Evolutionary conservation across 306 rosid genomes (phyloP), one percentile per base, ranked within the genome.

Genomic region (Acacia acuminata): DNA sequence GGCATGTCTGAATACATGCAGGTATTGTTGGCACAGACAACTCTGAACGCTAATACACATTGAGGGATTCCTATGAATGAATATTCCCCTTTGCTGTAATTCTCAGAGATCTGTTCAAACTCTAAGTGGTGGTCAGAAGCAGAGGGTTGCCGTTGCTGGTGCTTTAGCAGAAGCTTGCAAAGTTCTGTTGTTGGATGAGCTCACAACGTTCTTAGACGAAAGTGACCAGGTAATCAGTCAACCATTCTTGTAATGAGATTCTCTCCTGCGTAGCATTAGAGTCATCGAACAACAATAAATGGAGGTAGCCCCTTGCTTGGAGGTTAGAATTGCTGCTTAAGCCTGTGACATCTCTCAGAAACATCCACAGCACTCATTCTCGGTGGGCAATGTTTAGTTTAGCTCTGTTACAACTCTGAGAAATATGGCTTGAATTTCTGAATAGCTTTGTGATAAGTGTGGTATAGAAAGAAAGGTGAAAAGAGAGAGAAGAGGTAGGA

Each of bases 121-220:
- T 60, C 89, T 94, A 20, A 94, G 98, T 74, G 97, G 98, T 55
- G 97, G 98, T 84, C 98, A 94, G 90, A 94, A 94, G 83, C 97
- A 94, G 85, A 92, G 98, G 84, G 92, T 94, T 76, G 98, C 97
- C 82, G 89, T 92, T 75, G 98, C 98, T 16, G 97, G 97, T 84
- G 97, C 97, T 88, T 88, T 94, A 63, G 98, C 97, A 65, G 98
- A 94, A 89, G 89, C 97, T 71, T 94, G 97, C 77, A 89, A 90
- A 82, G 97, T 94, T 77, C 87, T 94, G 74, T 82, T 94, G 81
- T 82, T 94, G 85, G 98, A 94, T 80, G 98, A 94, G 90, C 90
- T 94, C 80, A 90, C 98, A 17, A 94, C 98, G 45, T 94, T 94
- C 79, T 86, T 94, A 79, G 97, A 94, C 77, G 97, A 92, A 87